Evolutionary conservation across 2,329 filamentous ascomycete genomes (phyloP).

Genomic region (Fusarium floridanum): DNA sequence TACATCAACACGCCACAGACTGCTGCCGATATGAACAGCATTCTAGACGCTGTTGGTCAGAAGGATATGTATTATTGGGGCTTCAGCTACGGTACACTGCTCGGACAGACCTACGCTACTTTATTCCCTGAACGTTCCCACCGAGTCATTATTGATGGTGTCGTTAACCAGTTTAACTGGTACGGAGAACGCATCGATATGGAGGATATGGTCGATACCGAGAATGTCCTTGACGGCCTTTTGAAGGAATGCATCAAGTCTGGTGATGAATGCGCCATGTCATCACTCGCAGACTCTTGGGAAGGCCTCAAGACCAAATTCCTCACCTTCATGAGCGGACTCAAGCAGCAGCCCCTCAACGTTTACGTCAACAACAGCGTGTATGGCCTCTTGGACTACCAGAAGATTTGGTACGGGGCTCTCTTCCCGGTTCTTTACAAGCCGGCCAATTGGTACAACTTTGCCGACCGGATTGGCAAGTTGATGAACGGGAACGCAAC

Average conservation of each 20-base stretch:
- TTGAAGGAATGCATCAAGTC: constrained; percentile 56
- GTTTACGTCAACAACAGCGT: constrained; percentile 58
- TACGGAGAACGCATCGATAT: constrained; percentile 44
- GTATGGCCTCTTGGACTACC: constrained; percentile 55
- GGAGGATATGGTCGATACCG: constrained; percentile 48
- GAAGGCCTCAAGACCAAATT: constrained; percentile 52
- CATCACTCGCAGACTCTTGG: constrained; percentile 52
- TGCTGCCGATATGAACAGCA: constrained; percentile 64
- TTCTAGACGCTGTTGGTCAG: constrained; percentile 56
- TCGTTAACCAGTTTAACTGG: constrained; percentile 52
- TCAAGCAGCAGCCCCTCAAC: constrained; percentile 55
- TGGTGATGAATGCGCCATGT: constrained; percentile 59
- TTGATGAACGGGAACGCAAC: constrained; percentile 58
- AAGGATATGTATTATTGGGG: constrained; percentile 56
- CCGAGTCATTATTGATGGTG: constrained; percentile 54
- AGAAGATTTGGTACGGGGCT: constrained; percentile 51
- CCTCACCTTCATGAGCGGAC: constrained; percentile 46
- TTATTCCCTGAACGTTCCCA: constrained; percentile 52
- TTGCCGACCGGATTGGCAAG: constrained; percentile 52
- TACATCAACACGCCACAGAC: constrained; percentile 65
- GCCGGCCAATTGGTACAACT: constrained; percentile 52
- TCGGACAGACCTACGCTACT: constrained; percentile 57
- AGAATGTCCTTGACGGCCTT: constrained; percentile 50
- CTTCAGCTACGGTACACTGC: constrained; percentile 57
- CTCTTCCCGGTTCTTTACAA: constrained; percentile 57